Conservation (phyloP, 345 rosid species). For the Lumnitzera littorea region DNA sequence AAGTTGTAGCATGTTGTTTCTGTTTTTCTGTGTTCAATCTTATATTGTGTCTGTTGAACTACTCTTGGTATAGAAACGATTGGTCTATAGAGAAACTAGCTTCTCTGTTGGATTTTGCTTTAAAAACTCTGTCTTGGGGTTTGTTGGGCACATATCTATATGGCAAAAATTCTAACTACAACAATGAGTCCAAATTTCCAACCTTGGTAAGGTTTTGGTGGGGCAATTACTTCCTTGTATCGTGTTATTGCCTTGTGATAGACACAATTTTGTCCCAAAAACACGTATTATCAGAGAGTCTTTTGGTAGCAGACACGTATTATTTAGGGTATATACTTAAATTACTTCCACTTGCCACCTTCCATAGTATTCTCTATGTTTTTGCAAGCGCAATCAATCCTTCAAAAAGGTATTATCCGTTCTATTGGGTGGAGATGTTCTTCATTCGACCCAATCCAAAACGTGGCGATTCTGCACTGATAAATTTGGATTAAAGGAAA, state of each 20-base stretch:
- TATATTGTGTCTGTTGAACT: neutral
- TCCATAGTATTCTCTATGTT: too few relatives aligned
- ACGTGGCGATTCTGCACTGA: too few relatives aligned
- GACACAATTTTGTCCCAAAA: neutral
- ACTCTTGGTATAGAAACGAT: neutral
- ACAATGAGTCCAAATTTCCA: neutral
- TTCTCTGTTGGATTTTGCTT: neutral
- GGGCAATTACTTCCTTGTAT: neutral
- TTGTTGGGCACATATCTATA: neutral
- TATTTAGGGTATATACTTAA: too few relatives aligned
- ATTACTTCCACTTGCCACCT: too few relatives aligned
- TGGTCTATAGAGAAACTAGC: neutral
- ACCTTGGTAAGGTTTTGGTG: neutral
- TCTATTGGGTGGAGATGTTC: too few relatives aligned
- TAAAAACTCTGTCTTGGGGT: slow-evolving; percentile 1
- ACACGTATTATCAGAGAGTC: neutral
- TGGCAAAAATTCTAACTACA: neutral
- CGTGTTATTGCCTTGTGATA: neutral
- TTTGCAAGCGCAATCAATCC: too few relatives aligned
- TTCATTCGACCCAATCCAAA: too few relatives aligned
- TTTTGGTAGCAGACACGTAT: neutral
- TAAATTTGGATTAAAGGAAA: too few relatives aligned
- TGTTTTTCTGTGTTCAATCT: neutral
- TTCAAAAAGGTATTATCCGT: too few relatives aligned
- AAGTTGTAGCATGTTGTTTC: neutral